Evolutionary conservation across 768 basidiomycete species (phyloP), one percentile per base, ranked within the genome.

Genomic region (Tricholoma hemisulphureum): DNA sequence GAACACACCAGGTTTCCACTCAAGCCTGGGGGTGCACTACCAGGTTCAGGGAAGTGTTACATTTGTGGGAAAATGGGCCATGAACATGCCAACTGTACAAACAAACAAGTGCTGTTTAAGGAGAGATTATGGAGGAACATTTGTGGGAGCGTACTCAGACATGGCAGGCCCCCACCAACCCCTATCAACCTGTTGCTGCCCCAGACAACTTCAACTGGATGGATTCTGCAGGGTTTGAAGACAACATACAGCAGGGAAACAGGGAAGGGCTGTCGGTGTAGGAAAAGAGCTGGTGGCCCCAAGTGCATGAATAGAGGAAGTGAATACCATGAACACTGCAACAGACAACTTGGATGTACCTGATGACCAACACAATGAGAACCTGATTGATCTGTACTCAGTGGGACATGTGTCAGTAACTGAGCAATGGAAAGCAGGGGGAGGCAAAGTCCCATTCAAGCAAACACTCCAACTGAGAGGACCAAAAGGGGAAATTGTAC

Each of bases 401-500:
- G 51, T 31, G 29, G 29, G 51, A 53, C 21, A 53, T 34, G 31
- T 37, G 32, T 31, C 29, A 29, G 55, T 57, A 32, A 5, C 14
- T 6, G 16, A 43, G 14, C n/a, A 21, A 43, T 7, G 14, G 41
- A n/a, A 5, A 43, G 21, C 5, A 4, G 41, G 41, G 14, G 29
- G 29, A 31, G 29, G 10, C 29, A 14, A 43, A n/a, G 23, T 53
- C 14, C 65, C 67, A 5, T 70, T 70, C 50, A 70, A 6, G n/a
- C 52, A 7, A 65, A 64, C 18, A 51, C 53, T 2, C 18, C n/a
- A n/a, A n/a, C n/a, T n/a, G n/a, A n/a, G n/a, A n/a, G n/a, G n/a
- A n/a, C n/a, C n/a, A n/a, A n/a, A 56, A 13, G 65, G 63, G 8
- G 60, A 63, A 35, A 48, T 57, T 0, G 63, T 69, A 35, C 14